A percentile compares a stretch with the other conserved stretches of the same genome.
Evolutionary conservation across 2,329 filamentous ascomycete species (phyloP).

Genomic region (Aspergillus awamori): DNA sequence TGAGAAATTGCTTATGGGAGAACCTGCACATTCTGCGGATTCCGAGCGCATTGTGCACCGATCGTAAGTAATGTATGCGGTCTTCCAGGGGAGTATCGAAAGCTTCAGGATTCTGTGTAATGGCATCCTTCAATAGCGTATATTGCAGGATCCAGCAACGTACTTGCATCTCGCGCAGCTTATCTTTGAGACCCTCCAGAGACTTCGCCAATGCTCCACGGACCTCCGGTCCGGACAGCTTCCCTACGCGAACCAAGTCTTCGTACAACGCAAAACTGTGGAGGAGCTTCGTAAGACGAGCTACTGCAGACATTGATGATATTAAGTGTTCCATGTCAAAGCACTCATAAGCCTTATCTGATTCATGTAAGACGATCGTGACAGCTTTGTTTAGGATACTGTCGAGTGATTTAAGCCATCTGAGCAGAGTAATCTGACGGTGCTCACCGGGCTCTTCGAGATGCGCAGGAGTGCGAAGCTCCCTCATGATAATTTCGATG

Average conservation of each 20-base stretch:
- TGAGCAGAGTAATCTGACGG: conserved; percentile 71
- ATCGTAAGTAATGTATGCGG: conserved; percentile 75
- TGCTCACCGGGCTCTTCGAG: conserved; percentile 60
- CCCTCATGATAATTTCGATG: conserved; percentile 77
- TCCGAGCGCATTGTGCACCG: conserved; percentile 81
- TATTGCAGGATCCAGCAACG: conserved; percentile 89
- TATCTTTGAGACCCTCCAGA: conserved; percentile 60
- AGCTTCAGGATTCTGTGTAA: conserved; percentile 64
- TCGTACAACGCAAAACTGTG: conserved; percentile 81
- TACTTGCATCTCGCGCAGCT: conserved; percentile 83
- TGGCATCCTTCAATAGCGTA: conserved; percentile 72
- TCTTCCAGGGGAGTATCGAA: conserved; percentile 72
- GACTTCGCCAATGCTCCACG: conserved; percentile 50
- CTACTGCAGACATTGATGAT: conserved; percentile 71
- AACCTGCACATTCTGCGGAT: conserved; percentile 82
- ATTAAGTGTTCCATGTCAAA: conserved; percentile 78
- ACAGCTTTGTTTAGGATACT: conserved; percentile 73
- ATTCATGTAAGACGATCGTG: conserved; percentile 68
- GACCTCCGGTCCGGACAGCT: conserved; percentile 63
- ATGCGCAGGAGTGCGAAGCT: conserved; percentile 65
- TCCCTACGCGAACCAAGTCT: conserved; percentile 80
- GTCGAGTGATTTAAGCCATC: conserved; percentile 77
- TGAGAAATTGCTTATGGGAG: conserved; percentile 84
- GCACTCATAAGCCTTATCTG: conserved; percentile 72
- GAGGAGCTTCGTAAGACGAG: conserved; percentile 71